Evolutionary conservation across 1,284 basidiomycete species (phyloP).

Genomic region (Puccinia triticina): DNA sequence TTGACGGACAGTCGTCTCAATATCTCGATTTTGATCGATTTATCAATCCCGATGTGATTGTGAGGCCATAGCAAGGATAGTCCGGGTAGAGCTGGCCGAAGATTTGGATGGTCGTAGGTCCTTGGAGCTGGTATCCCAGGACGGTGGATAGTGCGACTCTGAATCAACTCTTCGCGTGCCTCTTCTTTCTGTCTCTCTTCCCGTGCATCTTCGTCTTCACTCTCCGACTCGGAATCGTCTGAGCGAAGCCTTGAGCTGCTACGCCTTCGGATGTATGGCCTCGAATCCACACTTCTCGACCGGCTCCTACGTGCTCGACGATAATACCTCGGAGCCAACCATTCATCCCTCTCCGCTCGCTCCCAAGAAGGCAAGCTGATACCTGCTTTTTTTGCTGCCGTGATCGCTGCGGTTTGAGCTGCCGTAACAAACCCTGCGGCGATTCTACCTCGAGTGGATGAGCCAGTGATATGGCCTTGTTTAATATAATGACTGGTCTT

Average conservation of each 20-base stretch:
- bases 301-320: background rate
- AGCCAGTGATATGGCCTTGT: conserved; percentile 10
- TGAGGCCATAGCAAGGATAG: conserved; percentile 47
- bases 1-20: conserved; percentile 38
- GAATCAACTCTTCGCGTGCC: conserved; percentile 48
- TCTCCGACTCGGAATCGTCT: conserved; percentile 40
- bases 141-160: conserved; percentile 18
- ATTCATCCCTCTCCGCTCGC: background rate
- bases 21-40: conserved; percentile 49
- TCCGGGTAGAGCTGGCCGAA: conserved; percentile 11
- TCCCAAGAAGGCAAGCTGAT: conserved; percentile 8
- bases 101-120: background rate
- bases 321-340: background rate
- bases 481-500: conserved; percentile 49
- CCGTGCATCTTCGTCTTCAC: conserved; percentile 49
- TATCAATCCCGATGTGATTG: conserved; percentile 47
- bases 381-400: conserved; percentile 43
- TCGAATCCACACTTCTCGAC: background rate
- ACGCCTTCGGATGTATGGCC: too few species aligned
- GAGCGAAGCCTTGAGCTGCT: background rate
- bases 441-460: conserved; percentile 38
- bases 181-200: conserved; percentile 49
- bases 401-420: conserved; percentile 42
- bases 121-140: conserved; percentile 1
- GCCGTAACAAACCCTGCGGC: conserved; percentile 48